Percentiles rank a stretch among this genome's conserved stretches.
These are phyloP conservation scores for Rhododendron kiyosumense DNA, from an alignment of 148 eudicot species.

Conservation along the genomic window DNA sequence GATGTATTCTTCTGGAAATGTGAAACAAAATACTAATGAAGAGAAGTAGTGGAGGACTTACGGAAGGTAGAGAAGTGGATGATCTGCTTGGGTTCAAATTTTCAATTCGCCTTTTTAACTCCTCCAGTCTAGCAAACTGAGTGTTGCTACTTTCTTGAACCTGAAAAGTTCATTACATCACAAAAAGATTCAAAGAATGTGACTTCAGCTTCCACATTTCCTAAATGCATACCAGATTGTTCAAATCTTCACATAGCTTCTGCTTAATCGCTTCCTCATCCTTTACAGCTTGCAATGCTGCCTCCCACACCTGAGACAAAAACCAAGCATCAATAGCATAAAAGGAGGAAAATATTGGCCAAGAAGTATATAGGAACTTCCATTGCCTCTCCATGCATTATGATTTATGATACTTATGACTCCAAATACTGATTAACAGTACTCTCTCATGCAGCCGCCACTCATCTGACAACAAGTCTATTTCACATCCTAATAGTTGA, in stretches of 20 bases:
- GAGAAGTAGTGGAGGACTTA: slow-evolving; percentile 22
- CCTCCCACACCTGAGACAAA: slow-evolving; percentile 60
- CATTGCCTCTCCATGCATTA: not conserved
- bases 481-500: not conserved
- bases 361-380: not conserved
- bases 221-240: slow-evolving; percentile 45
- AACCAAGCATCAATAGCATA: not conserved
- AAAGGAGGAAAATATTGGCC: not conserved
- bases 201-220: slow-evolving; percentile 7
- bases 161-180: slow-evolving; percentile 27
- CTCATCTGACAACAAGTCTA: not conserved
- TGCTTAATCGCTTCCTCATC: slow-evolving; percentile 89
- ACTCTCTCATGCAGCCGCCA: not conserved
- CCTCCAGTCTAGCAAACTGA: slow-evolving; percentile 77
- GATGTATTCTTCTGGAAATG: not conserved
- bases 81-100: slow-evolving; percentile 85
- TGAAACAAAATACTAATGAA: not conserved
- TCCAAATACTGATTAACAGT: not conserved
- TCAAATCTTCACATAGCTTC: slow-evolving; percentile 88
- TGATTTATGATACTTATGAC: not conserved
- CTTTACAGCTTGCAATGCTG: slow-evolving; percentile 61
- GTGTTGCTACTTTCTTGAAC: slow-evolving; percentile 78
- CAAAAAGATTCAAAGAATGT: not conserved
- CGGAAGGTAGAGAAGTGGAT: slow-evolving; percentile 30
- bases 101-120: slow-evolving; percentile 76